Conservation (phyloP, 1,139 yeast genomes). For the Schizosaccharomyces versatilis region DNA sequence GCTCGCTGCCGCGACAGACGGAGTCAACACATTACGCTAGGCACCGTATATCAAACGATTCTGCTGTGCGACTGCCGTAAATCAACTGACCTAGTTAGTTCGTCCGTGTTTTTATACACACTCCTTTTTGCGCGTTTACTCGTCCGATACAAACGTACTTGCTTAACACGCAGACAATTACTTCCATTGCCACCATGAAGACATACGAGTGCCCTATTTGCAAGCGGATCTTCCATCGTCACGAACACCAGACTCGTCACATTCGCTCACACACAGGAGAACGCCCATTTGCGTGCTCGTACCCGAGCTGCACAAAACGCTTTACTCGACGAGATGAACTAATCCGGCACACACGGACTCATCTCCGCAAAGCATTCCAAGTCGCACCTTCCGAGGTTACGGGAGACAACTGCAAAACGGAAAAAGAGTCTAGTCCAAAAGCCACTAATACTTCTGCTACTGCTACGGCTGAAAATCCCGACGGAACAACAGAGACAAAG, state of each 20-base stretch:
- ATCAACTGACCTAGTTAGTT: no score
- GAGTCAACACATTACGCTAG: no score
- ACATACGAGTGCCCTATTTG: conserved; percentile 4
- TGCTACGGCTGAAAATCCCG: background rate
- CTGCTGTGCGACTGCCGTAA: no score
- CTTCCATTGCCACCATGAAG: background rate
- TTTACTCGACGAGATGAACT: conserved; percentile 15
- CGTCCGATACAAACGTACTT: no score
- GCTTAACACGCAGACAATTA: no score
- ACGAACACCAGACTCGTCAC: conserved; percentile 6
- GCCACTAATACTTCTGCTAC: background rate
- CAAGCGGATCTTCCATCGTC: conserved; percentile 2
- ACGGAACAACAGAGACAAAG: no score
- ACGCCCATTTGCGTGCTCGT: conserved; percentile 3
- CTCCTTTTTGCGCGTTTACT: no score
- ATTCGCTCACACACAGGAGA: conserved; percentile 7
- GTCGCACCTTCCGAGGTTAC: background rate
- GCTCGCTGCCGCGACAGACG: no score
- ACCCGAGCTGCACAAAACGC: conserved; percentile 3
- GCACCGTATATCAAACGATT: no score
- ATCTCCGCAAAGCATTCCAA: background rate
- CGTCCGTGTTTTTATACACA: no score
- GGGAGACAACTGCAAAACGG: background rate
- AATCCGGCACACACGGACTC: background rate
- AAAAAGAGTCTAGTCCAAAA: background rate